These are phyloP conservation scores for Taphrina sp. DNA, from an alignment of 1,139 yeast genomes.

Conservation along the genomic window DNA sequence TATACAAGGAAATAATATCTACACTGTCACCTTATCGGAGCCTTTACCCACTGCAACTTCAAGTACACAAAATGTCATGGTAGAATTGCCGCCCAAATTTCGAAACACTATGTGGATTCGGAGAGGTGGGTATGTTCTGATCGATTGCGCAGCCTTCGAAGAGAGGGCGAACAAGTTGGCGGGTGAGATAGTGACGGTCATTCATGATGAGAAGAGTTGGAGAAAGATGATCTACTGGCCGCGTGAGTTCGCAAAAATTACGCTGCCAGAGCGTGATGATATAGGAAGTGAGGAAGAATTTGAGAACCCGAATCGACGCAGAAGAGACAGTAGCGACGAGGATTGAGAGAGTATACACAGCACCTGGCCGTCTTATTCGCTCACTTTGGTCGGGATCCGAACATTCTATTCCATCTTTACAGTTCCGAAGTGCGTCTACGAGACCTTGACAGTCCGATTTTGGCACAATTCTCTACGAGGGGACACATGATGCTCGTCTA, in stretches of 20 bases:
- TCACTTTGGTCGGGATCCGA: too few relatives aligned
- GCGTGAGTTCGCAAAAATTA: not conserved
- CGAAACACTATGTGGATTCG: slow-evolving; percentile 46
- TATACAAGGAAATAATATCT: slow-evolving; percentile 31
- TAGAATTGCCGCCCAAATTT: slow-evolving; percentile 45
- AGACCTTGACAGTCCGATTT: too few relatives aligned
- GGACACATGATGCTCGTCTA: too few relatives aligned
- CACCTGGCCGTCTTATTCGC: too few relatives aligned
- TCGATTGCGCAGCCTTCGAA: slow-evolving; percentile 40
- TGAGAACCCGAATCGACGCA: slow-evolving; percentile 20
- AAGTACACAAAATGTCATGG: slow-evolving; percentile 34
- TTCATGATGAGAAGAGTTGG: slow-evolving; percentile 45
- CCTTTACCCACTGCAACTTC: not conserved
- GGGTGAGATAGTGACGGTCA: slow-evolving; percentile 46
- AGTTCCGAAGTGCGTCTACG: too few relatives aligned
- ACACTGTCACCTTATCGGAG: slow-evolving; percentile 12
- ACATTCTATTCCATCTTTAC: too few relatives aligned
- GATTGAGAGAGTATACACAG: not conserved
- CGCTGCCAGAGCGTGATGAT: too few relatives aligned
- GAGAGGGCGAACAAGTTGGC: slow-evolving; percentile 40
- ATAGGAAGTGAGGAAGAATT: slow-evolving; percentile 12
- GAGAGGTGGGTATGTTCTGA: slow-evolving; percentile 46
- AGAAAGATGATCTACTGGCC: slow-evolving; percentile 44
- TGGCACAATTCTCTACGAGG: too few relatives aligned
- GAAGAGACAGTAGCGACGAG: slow-evolving; percentile 19